Evolutionary conservation across 106 monocot species (phyloP).

Genomic region (Acorus calamus): DNA sequence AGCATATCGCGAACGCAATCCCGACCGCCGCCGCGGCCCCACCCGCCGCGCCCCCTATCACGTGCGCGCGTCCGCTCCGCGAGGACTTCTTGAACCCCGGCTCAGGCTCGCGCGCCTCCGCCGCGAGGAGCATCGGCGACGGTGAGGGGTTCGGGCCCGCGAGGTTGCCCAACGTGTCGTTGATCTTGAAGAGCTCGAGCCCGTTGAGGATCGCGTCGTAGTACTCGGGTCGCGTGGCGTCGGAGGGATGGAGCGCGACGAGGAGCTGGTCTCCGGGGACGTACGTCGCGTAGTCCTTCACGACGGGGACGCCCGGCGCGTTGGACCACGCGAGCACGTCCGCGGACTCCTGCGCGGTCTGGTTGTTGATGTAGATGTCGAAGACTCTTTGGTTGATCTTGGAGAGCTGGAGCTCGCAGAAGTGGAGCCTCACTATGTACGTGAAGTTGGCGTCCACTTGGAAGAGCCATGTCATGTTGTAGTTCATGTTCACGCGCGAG

Average conservation of each 20-base stretch:
- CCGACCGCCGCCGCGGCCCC: slow-evolving; percentile 14
- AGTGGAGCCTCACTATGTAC: slow-evolving; percentile 76
- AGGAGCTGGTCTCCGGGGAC: slow-evolving; percentile 46
- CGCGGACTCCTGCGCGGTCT: slow-evolving; percentile 51
- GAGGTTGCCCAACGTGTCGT: slow-evolving; percentile 44
- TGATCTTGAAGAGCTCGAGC: slow-evolving; percentile 58
- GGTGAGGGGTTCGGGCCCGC: slow-evolving; percentile 53
- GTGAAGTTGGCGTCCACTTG: slow-evolving; percentile 74
- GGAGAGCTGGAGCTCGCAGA: slow-evolving; percentile 56
- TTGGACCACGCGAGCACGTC: slow-evolving; percentile 67
- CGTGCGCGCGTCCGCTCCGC: not conserved
- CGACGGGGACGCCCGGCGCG: slow-evolving; percentile 31
- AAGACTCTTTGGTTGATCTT: slow-evolving; percentile 77
- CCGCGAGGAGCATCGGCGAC: slow-evolving; percentile 32
- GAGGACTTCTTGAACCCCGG: not conserved
- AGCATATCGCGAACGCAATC: slow-evolving; percentile 32
- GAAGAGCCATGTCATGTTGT: slow-evolving; percentile 78
- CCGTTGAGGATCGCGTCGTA: slow-evolving; percentile 52
- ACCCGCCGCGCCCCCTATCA: slow-evolving; percentile 13
- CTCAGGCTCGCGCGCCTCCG: slow-evolving; percentile 2
- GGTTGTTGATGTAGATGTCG: slow-evolving; percentile 71
- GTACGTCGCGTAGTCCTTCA: slow-evolving; percentile 59
- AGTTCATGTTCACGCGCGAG: slow-evolving; percentile 48
- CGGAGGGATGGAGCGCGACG: slow-evolving; percentile 60
- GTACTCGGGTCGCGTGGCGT: slow-evolving; percentile 26